phyloP scores from a whole-genome alignment of 345 rosid genomes.

The Cardiospermum halicacabum region DNA sequence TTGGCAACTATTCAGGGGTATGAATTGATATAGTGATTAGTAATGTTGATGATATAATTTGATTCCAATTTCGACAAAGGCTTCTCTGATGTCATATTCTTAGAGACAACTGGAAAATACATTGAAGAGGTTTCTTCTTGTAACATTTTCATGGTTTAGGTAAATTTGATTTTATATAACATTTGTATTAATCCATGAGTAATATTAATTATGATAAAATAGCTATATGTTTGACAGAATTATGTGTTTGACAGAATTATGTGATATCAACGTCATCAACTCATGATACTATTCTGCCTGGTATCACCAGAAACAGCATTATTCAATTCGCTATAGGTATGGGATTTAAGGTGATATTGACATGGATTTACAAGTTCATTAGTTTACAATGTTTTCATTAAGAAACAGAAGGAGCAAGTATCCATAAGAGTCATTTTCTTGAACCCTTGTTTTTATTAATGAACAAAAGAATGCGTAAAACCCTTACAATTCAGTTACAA shows the following conservation, averaged over 20 bases:
- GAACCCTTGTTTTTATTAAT: too few species aligned
- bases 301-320: constrained; percentile 34
- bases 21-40: too few species aligned
- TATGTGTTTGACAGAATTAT: constrained; percentile 10
- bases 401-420: too few species aligned
- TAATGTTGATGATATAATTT: too few species aligned
- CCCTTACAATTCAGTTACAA: too few species aligned
- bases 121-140: constrained; percentile 37
- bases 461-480: too few species aligned
- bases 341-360: constrained; percentile 34
- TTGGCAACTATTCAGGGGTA: constrained; percentile 32
- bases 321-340: constrained; percentile 15
- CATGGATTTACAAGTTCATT: too few species aligned
- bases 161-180: background rate
- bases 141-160: constrained; percentile 33
- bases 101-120: constrained; percentile 27
- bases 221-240: too few species aligned
- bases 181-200: background rate
- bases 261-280: constrained; percentile 25
- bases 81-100: constrained; percentile 28
- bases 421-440: too few species aligned
- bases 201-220: background rate
- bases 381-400: too few species aligned
- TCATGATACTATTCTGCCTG: constrained; percentile 28
- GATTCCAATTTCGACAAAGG: too few species aligned